Base-by-base conservation (phyloP, 306 rosid genomes). In the Vigna reflexopilosa region DNA sequence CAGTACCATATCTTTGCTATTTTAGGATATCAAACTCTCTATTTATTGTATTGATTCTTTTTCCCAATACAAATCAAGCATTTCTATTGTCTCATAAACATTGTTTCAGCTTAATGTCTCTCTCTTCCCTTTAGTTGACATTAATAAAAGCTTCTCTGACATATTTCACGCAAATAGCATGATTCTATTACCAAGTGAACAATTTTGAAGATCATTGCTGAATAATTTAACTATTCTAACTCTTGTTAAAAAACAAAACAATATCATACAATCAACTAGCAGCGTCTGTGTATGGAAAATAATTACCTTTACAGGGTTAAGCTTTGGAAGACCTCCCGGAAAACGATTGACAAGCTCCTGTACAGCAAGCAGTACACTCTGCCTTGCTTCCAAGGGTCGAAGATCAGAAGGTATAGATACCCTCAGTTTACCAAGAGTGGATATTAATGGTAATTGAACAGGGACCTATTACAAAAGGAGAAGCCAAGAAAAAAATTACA, bases 321-420 rank as follows among this genome's bases (percentile, higher is more conserved):
- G 91, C 89, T 92, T 95, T 38, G 98, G 98, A 87, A 95, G 89
- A 56, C 98, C 98, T 85, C 91, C 91, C 9, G 98, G 93, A 79
- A 88, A 95, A 62, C 98, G 98, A 75, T 82, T 88, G 74, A 83
- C 87, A 72, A 92, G 88, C 86, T 92, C 98, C 89, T 95, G 96
- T 63, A 92, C 89, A 72, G 97, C 98, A 70, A 92, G 98, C 78
- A 93, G 86, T 85, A 90, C 91, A 76, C 93, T 95, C 85, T 93
- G 98, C 90, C 99, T 90, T 5, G 96, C 98, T 83, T 95, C 99
- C 88, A 92, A 82, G 3, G 98, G 97, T 61, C 99, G 91, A 19
- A 95, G 91, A 92, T 95, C 98, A 72, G 97, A 81, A 84, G 99
- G 99, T 73, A 95, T 84, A 47, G 84, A 81, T 75, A 93, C 81